Conservation (phyloP, 2,329 filamentous ascomycete species). For the Penicillium sp. region DNA sequence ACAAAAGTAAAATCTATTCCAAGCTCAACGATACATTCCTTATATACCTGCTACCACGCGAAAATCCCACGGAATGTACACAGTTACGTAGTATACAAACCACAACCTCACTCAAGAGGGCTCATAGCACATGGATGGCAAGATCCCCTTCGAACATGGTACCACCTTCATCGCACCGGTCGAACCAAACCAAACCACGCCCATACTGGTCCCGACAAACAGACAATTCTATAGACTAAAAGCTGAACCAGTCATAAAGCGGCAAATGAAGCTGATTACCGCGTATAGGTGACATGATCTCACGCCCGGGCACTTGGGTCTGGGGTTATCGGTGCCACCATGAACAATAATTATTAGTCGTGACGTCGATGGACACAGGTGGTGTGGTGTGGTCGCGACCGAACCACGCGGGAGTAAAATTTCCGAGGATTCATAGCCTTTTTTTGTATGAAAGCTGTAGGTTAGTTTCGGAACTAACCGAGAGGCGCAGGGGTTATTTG, state of each 20-base stretch:
- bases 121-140: background rate
- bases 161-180: background rate
- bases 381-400: conserved; percentile 23
- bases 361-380: conserved; percentile 18
- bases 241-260: background rate
- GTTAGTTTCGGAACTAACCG: background rate
- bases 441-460: background rate
- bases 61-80: conserved; percentile 3
- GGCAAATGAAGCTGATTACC: background rate
- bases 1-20: background rate
- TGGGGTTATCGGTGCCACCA: background rate
- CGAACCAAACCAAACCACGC: background rate
- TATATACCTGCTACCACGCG: background rate
- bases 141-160: background rate
- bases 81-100: background rate
- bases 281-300: conserved; percentile 17
- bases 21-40: too few species aligned
- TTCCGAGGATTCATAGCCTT: background rate
- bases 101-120: background rate
- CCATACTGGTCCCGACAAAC: background rate
- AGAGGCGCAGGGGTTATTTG: background rate
- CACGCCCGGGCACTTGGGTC: conserved; percentile 9
- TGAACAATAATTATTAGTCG: conserved; percentile 2
- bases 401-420: conserved; percentile 12
- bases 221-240: background rate